phyloP scores from a whole-genome alignment of 2,329 filamentous ascomycete species.

The Colletotrichum sp. region DNA sequence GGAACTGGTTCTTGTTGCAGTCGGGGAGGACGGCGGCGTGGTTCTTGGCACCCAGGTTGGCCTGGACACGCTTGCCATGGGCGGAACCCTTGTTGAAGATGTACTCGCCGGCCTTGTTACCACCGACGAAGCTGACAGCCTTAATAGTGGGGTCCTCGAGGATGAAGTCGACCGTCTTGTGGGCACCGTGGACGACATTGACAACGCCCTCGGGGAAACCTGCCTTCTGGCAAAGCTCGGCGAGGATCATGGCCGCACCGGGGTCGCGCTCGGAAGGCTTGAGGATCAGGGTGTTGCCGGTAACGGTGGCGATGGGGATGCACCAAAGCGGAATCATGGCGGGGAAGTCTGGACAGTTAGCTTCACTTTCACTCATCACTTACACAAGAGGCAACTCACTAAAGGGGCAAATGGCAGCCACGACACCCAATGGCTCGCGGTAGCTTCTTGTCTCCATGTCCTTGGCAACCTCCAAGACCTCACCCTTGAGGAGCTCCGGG shows the following conservation, averaged over 20 bases:
- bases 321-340: constrained; percentile 95
- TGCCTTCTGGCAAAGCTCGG: constrained; percentile 79
- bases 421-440: constrained; percentile 80
- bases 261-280: constrained; percentile 89
- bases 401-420: constrained; percentile 86
- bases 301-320: constrained; percentile 83
- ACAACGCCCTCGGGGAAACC: constrained; percentile 83
- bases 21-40: constrained; percentile 84
- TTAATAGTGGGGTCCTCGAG: constrained; percentile 86
- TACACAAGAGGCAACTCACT: constrained; percentile 56
- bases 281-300: constrained; percentile 82
- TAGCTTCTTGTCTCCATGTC: constrained; percentile 90
- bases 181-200: constrained; percentile 82
- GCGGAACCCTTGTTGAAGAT: constrained; percentile 80
- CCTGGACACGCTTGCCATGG: constrained; percentile 88
- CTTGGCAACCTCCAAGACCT: constrained; percentile 84
- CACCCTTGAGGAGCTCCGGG: constrained; percentile 81
- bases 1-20: constrained; percentile 88
- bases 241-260: constrained; percentile 84
- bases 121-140: constrained; percentile 85
- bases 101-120: constrained; percentile 89
- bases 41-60: constrained; percentile 89
- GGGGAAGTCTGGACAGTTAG: constrained; percentile 72
- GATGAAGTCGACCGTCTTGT: constrained; percentile 84
- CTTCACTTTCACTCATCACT: not conserved